Evolutionary conservation across 1,139 yeast species (phyloP).

Genomic region (Hyphopichia burtonii): DNA sequence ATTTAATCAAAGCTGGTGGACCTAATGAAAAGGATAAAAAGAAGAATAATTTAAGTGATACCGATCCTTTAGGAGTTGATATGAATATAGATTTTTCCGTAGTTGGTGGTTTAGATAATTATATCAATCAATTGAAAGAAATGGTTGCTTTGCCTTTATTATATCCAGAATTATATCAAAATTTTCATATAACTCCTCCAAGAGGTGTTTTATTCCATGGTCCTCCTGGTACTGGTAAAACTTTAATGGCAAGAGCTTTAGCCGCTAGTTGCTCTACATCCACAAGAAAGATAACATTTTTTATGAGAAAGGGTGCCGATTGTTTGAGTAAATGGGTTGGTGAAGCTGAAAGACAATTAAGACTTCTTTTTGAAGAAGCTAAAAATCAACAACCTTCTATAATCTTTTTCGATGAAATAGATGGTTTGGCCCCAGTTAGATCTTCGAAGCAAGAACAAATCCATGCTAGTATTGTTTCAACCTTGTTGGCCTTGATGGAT

Average conservation of each 20-base stretch:
- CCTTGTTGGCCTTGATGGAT: conserved; percentile 93
- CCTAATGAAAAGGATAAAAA: conserved; percentile 33
- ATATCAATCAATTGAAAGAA: conserved; percentile 89
- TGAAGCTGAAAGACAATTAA: conserved; percentile 93
- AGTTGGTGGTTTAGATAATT: conserved; percentile 90
- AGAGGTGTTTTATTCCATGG: conserved; percentile 98
- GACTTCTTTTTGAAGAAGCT: conserved; percentile 93
- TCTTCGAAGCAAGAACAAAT: conserved; percentile 97
- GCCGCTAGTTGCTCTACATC: conserved; percentile 93
- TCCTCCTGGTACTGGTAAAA: conserved; percentile 99
- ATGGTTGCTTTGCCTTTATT: conserved; percentile 94
- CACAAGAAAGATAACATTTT: conserved; percentile 82
- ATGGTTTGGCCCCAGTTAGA: conserved; percentile 96
- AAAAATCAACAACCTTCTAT: conserved; percentile 94
- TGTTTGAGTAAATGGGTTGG: conserved; percentile 98
- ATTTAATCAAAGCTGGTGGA: conserved; percentile 36
- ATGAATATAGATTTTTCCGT: conserved; percentile 87
- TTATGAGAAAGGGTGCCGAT: conserved; percentile 99
- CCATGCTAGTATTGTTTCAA: conserved; percentile 95
- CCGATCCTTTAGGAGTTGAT: conserved; percentile 94
- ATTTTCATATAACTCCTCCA: conserved; percentile 92
- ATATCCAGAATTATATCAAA: conserved; percentile 91
- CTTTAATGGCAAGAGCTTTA: conserved; percentile 94
- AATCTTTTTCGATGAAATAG: conserved; percentile 95
- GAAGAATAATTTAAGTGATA: conserved; percentile 78